Percentiles rank a stretch among this genome's conserved stretches.
These are phyloP conservation scores for Solanum paucissectum DNA, from an alignment of 257 asterid species.

Conservation along the genomic window DNA sequence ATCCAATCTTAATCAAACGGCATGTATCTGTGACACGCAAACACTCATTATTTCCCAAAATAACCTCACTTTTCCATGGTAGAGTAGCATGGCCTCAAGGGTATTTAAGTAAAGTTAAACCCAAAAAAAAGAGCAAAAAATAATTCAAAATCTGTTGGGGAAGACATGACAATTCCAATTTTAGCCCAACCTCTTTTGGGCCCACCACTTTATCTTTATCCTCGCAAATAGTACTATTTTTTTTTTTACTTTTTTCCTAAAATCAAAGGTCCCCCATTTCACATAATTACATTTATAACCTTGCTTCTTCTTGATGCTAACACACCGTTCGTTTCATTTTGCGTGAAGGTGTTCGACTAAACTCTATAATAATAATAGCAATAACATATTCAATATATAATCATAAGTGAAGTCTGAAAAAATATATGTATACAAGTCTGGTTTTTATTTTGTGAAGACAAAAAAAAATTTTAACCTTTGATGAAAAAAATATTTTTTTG, in stretches of 20 bases:
- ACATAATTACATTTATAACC: background rate
- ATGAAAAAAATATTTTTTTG: too few species aligned
- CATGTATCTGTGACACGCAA: background rate
- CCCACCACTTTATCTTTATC: conserved; percentile 3
- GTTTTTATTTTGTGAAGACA: background rate
- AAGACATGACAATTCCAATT: conserved; percentile 1
- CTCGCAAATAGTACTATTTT: too few species aligned
- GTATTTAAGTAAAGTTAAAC: background rate
- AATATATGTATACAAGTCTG: background rate
- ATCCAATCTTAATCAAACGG: background rate
- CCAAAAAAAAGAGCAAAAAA: background rate
- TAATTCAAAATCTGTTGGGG: background rate
- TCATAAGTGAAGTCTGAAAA: background rate
- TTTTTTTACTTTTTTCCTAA: background rate
- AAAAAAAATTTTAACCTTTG: background rate
- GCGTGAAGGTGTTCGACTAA: background rate
- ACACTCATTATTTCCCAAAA: background rate
- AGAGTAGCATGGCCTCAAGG: background rate
- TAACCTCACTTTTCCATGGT: background rate
- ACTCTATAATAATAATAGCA: background rate
- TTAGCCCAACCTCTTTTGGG: conserved; percentile 5
- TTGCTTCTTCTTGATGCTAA: background rate
- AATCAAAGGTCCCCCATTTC: background rate
- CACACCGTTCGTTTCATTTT: background rate
- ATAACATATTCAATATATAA: background rate